A percentile compares a stretch with the other conserved stretches of the same genome.
These are phyloP conservation scores for Colletotrichum musae DNA, from an alignment of 2,329 filamentous ascomycete species.

Conservation along the genomic window DNA sequence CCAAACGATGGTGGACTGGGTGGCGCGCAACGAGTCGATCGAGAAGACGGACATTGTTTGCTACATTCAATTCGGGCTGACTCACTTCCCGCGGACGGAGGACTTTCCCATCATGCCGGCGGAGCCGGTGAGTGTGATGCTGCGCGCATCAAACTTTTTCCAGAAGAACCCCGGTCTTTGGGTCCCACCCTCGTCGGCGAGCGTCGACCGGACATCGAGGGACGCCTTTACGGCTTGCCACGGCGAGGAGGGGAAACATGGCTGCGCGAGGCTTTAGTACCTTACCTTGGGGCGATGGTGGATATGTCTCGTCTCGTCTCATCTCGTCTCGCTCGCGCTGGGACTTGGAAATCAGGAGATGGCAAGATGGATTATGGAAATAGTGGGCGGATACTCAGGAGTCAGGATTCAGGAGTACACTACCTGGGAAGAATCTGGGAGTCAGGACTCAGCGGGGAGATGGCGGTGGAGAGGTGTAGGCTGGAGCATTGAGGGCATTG, in stretches of 20 bases:
- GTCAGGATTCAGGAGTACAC: no score
- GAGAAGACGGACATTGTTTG: constrained; percentile 70
- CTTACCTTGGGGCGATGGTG: not conserved
- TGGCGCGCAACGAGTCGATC: constrained; percentile 59
- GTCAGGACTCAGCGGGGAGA: no score
- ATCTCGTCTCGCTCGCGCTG: no score
- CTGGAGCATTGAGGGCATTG: no score
- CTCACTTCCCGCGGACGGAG: constrained; percentile 68
- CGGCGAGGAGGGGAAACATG: not conserved
- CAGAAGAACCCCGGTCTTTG: constrained; percentile 63
- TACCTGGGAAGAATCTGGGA: no score
- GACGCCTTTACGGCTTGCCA: not conserved
- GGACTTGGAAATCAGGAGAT: no score
- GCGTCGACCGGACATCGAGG: constrained; percentile 6
- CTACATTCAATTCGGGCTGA: constrained; percentile 69
- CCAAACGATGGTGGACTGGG: constrained; percentile 53
- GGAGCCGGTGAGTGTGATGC: constrained; percentile 65
- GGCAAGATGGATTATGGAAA: no score
- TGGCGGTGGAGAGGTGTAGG: no score
- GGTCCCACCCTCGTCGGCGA: constrained; percentile 40
- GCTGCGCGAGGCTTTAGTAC: not conserved
- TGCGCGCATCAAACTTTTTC: constrained; percentile 67
- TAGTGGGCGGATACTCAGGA: no score
- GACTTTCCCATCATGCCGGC: constrained; percentile 73
- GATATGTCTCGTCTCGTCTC: no score